Evolutionary conservation across 1,284 basidiomycete genomes (phyloP), one percentile per base, ranked within the genome.

Genomic region (Ceratobasidium sp.): DNA sequence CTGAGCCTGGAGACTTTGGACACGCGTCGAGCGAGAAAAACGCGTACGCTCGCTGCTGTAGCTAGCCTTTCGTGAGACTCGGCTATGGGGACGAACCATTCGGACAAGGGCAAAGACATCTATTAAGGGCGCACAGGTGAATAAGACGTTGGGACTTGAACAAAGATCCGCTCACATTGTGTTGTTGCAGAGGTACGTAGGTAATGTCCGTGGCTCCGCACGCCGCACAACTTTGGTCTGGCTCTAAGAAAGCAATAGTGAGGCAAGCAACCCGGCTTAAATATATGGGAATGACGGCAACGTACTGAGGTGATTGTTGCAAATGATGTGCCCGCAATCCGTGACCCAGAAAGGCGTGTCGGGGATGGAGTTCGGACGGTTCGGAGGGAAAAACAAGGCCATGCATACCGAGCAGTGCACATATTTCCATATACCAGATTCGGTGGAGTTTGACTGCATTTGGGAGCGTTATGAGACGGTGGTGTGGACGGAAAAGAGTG

Each of bases 231-330:
- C 85, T 90, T 77, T 90, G 88, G 77, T 92, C 85, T 5, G 86
- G 80, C 78, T 85, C 91, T 92, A 74, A 28, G 1, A 54, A 25
- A 30, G 25, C 7, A 30, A 28, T 4, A 9, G 6, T 49, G 2
- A 49, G 40, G 12, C 16, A 11, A 42, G 16, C 9, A 16, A 42
- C 1, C 12, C 40, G 11, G 9, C 2, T 12, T 42, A 11, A 12
- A 42, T 9, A 9, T 16, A 12, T 3, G 16, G 12, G 38, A 12
- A 40, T 40, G 38, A 12, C 12, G 12, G 38, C 12, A 42, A 83
- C 88, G 77, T 77, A 92, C 91, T 90, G 77, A 93, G 85, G 80
- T 93, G 92, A 54, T 85, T 84, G 77, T 93, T 92, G 82, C 91
- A 93, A 33, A 93, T 77, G 62, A 92, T 85, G 82, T 93, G 91